Base-by-base conservation (phyloP, 2,329 filamentous ascomycete species). In the Pyricularia sp. region DNA sequence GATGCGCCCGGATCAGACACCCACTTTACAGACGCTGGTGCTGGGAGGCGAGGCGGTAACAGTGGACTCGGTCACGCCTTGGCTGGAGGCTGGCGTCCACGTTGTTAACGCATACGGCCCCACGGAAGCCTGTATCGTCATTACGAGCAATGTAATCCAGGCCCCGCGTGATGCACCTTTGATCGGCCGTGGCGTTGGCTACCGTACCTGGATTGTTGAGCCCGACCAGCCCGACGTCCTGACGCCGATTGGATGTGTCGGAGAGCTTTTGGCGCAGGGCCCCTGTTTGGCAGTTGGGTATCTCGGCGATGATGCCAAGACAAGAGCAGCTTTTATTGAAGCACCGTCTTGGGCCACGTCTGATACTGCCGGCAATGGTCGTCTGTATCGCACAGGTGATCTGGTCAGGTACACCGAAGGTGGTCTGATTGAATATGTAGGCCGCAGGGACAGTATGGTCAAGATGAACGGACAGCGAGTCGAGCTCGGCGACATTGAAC, bases 11-110 rank as follows among this genome's bases (percentile, higher is more conserved):
- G 30, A 61, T 7, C 65, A 66, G n/a, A 30, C 67, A 0, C 62
- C 49, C 12, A 63, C 64, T 19, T 65, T 66, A 1, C 61, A 64
- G 49, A 65, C 62, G 60, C 87, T 88, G 40, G 81, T 87, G 16
- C 84, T 83, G n/a, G 82, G 83, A 26, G 85, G 85, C 7, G 85
- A 88, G 73, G 60, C 65, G 0, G 63, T 64, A 12, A 53, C 62
- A 13, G 24, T 31, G 26, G 40, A 53, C 24, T 26, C 26, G 31
- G 62, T 55, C 5, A n/a, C 30, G 26, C 26, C 35, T 26, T 63
- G 62, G 62, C 77, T 78, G 31, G 70, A 75, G 28, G 26, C 24
- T 4, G 59, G 63, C 55, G 28, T 33, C 31, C 33, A 60, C 53
- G 57, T 65, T 16, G 55, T 70, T 55, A 72, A 72, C 66, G 68